Conservation (phyloP, 306 rosid genomes). For the Coriaria nepalensis region DNA sequence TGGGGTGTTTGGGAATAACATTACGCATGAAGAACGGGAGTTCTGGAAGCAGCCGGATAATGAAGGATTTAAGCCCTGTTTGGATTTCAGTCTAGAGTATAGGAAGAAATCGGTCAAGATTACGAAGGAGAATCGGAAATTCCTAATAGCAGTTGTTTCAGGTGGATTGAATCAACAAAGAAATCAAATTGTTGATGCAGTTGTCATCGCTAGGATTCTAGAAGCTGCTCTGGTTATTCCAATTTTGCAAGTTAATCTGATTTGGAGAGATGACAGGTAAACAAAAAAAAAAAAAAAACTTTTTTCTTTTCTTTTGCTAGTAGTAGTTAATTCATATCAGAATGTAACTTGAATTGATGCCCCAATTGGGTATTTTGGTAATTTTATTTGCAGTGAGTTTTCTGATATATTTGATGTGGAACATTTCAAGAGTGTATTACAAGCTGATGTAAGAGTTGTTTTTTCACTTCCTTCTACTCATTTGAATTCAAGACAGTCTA, state of each 20-base stretch:
- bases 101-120: slow-evolving; percentile 19
- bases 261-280: slow-evolving; percentile 56
- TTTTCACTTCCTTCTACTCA: slow-evolving; percentile 34
- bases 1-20: slow-evolving; percentile 12
- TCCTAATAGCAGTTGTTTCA: slow-evolving; percentile 38
- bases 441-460: slow-evolving; percentile 41
- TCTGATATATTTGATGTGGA: slow-evolving; percentile 34
- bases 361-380: background rate
- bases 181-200: slow-evolving; percentile 47
- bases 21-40: slow-evolving; percentile 25
- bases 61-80: slow-evolving; percentile 29
- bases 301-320: background rate
- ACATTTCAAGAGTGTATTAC: slow-evolving; percentile 32
- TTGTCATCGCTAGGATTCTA: slow-evolving; percentile 44
- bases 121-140: slow-evolving; percentile 32
- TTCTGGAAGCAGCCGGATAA: slow-evolving; percentile 46
- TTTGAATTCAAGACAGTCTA: slow-evolving; percentile 23
- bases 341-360: background rate
- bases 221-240: slow-evolving; percentile 40
- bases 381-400: slow-evolving; percentile 36
- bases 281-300: too few species aligned
- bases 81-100: slow-evolving; percentile 31
- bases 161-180: slow-evolving; percentile 58
- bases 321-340: too few species aligned
- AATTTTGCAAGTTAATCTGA: slow-evolving; percentile 35